Evolutionary conservation across 2,329 filamentous ascomycete species (phyloP).

Genomic region (Pezicula rhizophila): DNA sequence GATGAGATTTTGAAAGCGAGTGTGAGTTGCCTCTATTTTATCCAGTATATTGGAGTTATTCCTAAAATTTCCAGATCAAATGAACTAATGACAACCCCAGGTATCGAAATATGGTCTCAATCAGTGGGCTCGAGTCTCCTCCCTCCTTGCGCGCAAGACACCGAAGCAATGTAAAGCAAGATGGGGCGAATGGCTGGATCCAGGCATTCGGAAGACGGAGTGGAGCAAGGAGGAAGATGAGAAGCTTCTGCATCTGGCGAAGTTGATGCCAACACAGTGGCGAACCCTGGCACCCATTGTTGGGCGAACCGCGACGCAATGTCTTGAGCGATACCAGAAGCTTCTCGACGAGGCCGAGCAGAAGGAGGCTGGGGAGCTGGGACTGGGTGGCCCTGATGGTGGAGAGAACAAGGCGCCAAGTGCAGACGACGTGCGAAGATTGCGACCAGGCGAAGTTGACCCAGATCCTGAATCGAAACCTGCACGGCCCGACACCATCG

Average conservation of each 20-base stretch:
- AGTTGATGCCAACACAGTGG: conserved; percentile 99
- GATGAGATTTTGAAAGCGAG: conserved; percentile 93
- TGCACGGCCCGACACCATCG: conserved; percentile 90
- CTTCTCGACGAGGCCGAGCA: conserved; percentile 93
- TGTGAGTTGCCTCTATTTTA: neutral
- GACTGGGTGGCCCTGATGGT: conserved; percentile 77
- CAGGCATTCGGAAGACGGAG: conserved; percentile 96
- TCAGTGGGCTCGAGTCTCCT: conserved; percentile 98
- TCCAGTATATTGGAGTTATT: too few species aligned
- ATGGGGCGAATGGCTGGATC: conserved; percentile 98
- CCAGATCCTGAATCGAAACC: conserved; percentile 97
- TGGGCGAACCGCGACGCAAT: conserved; percentile 93
- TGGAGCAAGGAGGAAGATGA: conserved; percentile 99
- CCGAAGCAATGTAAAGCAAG: conserved; percentile 98
- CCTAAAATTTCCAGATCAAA: neutral
- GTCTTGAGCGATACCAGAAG: conserved; percentile 93
- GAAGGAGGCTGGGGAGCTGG: conserved; percentile 73
- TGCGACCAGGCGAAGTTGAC: conserved; percentile 90
- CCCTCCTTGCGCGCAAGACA: conserved; percentile 92
- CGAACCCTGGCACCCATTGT: conserved; percentile 96
- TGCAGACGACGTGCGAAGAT: conserved; percentile 82
- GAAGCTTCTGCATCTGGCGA: conserved; percentile 91
- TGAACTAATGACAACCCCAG: neutral
- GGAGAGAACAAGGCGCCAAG: conserved; percentile 82
- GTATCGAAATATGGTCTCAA: conserved; percentile 91